These are phyloP conservation scores for Fusarium heterosporum DNA, from an alignment of 2,329 filamentous ascomycete genomes.

Conservation along the genomic window DNA sequence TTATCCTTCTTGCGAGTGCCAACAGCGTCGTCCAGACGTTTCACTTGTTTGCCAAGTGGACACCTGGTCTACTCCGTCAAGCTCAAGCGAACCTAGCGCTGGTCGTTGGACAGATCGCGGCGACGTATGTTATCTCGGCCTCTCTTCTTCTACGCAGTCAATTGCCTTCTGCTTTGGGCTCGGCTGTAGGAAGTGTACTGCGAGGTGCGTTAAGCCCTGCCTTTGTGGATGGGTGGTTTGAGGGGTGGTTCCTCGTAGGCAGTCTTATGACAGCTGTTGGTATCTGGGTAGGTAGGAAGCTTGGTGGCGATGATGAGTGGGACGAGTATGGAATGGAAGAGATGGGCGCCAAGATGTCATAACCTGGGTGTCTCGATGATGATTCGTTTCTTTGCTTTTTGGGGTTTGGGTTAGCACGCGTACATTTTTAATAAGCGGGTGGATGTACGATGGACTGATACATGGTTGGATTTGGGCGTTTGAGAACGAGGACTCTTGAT, in stretches of 20 bases:
- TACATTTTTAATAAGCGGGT: conserved; percentile 20
- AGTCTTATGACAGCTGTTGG: conserved; percentile 75
- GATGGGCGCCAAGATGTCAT: conserved; percentile 75
- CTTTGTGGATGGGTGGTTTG: conserved; percentile 82
- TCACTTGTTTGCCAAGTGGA: conserved; percentile 80
- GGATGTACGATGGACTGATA: conserved; percentile 25
- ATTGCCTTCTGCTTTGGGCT: conserved; percentile 80
- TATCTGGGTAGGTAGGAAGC: conserved; percentile 76
- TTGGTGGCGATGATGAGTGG: conserved; percentile 69
- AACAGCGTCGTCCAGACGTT: conserved; percentile 88
- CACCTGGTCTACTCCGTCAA: conserved; percentile 76
- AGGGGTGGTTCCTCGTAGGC: conserved; percentile 83
- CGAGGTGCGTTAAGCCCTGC: conserved; percentile 75
- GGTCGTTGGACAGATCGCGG: conserved; percentile 81
- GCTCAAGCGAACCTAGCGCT: conserved; percentile 83
- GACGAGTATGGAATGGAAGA: conserved; percentile 74
- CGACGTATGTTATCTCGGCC: conserved; percentile 86
- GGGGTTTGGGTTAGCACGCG: conserved; percentile 20
- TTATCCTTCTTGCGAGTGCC: conserved; percentile 85
- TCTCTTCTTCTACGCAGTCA: conserved; percentile 82
- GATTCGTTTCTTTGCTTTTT: conserved; percentile 21
- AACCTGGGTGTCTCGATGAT: neutral
- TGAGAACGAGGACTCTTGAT: conserved; percentile 3
- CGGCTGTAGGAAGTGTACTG: conserved; percentile 80
- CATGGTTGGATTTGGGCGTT: conserved; percentile 29